Evolutionary conservation across 495 filamentous ascomycete species (phyloP), one percentile per base, ranked within the genome.

Genomic region (Penicillium chermesinum): DNA sequence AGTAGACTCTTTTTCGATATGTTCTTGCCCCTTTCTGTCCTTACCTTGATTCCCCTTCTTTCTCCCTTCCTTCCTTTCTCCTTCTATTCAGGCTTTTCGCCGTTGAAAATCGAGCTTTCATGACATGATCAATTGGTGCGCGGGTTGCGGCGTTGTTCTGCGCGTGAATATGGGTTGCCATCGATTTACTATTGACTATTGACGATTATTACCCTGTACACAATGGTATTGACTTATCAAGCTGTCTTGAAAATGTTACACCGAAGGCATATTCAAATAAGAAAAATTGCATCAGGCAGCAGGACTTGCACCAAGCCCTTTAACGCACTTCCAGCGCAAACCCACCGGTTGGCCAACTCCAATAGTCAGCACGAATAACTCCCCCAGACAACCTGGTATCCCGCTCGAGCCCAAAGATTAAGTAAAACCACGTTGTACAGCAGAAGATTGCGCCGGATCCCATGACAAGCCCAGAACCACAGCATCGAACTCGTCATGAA

Each of bases 1-100:
- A 71, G 38, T 70, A 55, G 42, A 41, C 12, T 38, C 35, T 15
- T 36, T 34, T 30, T 34, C 32, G 7, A 17, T 43, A 52, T 41
- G 27, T 40, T n/a, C 14, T 37, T 43, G 1, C 38, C 21, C 16
- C 45, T 48, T 37, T 30, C 15, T 46, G 19, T 22, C n/a, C 15
- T 42, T 36, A 9, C 20, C 16, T 41, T 19, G 38, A 46, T 52
- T 50, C 36, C 46, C 44, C 25, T 52, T 43, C 38, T 39, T 37
- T 35, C 32, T 13, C 33, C 39, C 18, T 36, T 39, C 44, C 48
- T 32, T 42, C 41, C 35, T 35, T 52, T 37, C 41, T 19, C 42
- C 38, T 38, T 42, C 20, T 16, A 19, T 21, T 44, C 34, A 30
- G 25, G 25, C 25, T 30, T 4, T 10, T 30, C 10, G 25, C 25